Conservation (phyloP, 2,329 filamentous ascomycete genomes). For the Hypoxylon sp. region DNA sequence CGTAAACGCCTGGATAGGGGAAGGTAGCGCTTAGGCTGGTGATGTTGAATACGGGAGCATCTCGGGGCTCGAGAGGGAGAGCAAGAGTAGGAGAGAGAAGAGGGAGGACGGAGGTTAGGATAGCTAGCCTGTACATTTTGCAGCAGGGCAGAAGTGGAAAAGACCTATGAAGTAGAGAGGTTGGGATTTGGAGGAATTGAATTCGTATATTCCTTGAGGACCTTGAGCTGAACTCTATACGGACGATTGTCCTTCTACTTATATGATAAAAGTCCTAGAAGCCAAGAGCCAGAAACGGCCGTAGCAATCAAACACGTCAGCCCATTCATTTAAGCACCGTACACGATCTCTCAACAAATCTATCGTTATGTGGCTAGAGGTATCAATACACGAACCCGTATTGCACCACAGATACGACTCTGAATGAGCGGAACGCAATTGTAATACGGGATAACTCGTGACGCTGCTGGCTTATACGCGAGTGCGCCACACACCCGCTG, state of each 20-base stretch:
- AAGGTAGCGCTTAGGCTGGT: conserved; percentile 44
- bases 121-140: conserved; percentile 38
- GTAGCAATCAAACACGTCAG: conserved; percentile 16
- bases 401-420: conserved; percentile 12
- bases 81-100: conserved; percentile 38
- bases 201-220: conserved; percentile 2
- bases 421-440: conserved; percentile 3
- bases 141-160: neutral
- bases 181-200: conserved; percentile 2
- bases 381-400: conserved; percentile 25
- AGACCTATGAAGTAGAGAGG: neutral
- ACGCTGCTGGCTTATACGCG: conserved; percentile 23
- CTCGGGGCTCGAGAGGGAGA: conserved; percentile 41
- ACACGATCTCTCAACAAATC: neutral
- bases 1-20: conserved; percentile 39
- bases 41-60: conserved; percentile 40
- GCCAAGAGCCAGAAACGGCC: conserved; percentile 12
- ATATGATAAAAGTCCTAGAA: conserved; percentile 15
- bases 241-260: conserved; percentile 13
- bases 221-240: conserved; percentile 12
- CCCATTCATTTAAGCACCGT: conserved; percentile 14
- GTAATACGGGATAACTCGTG: conserved; percentile 29
- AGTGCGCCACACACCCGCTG: conserved; percentile 28
- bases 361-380: conserved; percentile 1
- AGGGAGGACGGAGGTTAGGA: conserved; percentile 39